Evolutionary conservation across 164 flowering plant species (phyloP), one percentile per base, ranked within the genome.

Genomic region (Vitis rupestris): DNA sequence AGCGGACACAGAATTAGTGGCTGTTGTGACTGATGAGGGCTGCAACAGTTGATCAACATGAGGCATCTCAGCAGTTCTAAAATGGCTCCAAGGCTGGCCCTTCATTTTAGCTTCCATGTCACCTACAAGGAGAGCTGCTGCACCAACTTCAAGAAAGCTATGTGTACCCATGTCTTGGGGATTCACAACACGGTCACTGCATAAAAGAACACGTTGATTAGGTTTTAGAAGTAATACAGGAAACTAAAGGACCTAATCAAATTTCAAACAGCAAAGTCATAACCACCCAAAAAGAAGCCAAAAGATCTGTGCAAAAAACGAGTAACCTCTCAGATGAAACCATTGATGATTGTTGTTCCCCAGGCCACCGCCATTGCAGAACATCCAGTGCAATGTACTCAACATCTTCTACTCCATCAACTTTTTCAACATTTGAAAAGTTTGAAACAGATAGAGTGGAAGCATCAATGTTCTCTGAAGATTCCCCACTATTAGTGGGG

Each of bases 41-140:
- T 86, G 97, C 83, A 93, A 70, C 49, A 96, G 76, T 78, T 88
- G 90, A 82, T 92, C 96, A 68, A 86, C 82, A 79, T 85, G 84
- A 75, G 93, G 89, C 85, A 85, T 78, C 65, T 84, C 88, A 68
- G 77, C 80, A 69, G 77, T 81, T 50, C 80, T 84, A 79, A 78
- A 80, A 76, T 70, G 75, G 67, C 78, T 78, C 87, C 85, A 81
- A 62, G 88, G 81, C 70, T 85, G 87, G 44, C 90, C 92, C 74
- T 89, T 91, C 82, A 82, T 73, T 78, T 87, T 93, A 48, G 89
- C 82, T 70, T 93, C 92, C 83, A 85, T 79, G 68, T 91, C 95
- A 23, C 93, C 96, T 9, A 96, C 86, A 75, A 93, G 92, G 67
- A 96, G 83, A 50, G 97, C 91, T 11, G 99, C 99, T 30, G 98